Conservation (phyloP, 192 early-diverging fungal species). For the Podila minutissima region DNA sequence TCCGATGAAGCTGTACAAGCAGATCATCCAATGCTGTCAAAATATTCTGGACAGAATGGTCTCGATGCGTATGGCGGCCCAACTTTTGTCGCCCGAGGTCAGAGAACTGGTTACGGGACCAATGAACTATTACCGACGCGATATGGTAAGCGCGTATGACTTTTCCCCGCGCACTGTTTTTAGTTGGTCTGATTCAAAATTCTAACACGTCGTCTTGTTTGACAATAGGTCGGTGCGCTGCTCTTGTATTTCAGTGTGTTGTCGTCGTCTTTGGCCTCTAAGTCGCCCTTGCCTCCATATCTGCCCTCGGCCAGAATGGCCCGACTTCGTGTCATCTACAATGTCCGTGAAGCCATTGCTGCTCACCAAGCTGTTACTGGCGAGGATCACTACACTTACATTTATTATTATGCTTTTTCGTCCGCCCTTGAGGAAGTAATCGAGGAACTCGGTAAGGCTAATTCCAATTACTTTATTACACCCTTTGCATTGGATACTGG, state of each 20-base stretch:
- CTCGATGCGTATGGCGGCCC: constrained; percentile 64
- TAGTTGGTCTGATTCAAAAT: background rate
- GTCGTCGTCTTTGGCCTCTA: constrained; percentile 74
- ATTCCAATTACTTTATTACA: background rate
- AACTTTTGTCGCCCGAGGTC: constrained; percentile 51
- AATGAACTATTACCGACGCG: constrained; percentile 53
- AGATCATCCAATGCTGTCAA: constrained; percentile 70
- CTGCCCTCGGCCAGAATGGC: constrained; percentile 68
- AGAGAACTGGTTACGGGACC: constrained; percentile 48
- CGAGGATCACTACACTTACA: constrained; percentile 49
- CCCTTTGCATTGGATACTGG: no score
- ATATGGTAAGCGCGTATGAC: constrained; percentile 53
- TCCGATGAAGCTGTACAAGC: constrained; percentile 69
- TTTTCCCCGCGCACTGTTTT: background rate
- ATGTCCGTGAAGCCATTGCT: constrained; percentile 37
- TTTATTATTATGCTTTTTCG: constrained; percentile 48
- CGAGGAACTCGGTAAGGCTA: constrained; percentile 40
- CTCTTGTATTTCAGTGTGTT: constrained; percentile 78
- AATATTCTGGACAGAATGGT: constrained; percentile 77
- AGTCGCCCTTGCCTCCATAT: constrained; percentile 75
- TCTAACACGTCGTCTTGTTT: background rate
- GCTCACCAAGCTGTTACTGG: constrained; percentile 31
- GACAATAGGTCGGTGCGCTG: constrained; percentile 60
- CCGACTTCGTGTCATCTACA: constrained; percentile 52
- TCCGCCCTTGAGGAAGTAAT: constrained; percentile 49